Percentiles rank a stretch among this genome's conserved stretches.
These are phyloP conservation scores for Yarrowia sp. DNA, from an alignment of 805 yeast species.

Conservation along the genomic window DNA sequence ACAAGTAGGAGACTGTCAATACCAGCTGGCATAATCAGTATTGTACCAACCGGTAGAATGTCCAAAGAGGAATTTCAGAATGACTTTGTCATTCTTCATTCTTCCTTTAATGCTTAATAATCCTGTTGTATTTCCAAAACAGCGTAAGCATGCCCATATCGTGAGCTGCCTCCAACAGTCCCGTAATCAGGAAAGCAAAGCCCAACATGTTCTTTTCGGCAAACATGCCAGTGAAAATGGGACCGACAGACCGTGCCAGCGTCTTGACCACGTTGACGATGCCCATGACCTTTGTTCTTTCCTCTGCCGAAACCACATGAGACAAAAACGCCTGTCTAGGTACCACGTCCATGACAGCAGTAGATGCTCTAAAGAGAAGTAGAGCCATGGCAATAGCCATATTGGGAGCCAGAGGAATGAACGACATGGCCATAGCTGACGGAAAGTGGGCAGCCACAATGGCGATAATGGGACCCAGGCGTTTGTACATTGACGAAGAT, in stretches of 20 bases:
- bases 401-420: conserved; percentile 48
- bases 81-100: too few species aligned
- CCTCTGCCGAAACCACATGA: conserved; percentile 57
- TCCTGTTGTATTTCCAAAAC: conserved; percentile 22
- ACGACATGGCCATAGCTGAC: conserved; percentile 59
- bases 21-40: too few species aligned
- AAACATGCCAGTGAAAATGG: conserved; percentile 69
- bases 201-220: conserved; percentile 45
- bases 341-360: conserved; percentile 84
- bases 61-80: background rate
- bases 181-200: conserved; percentile 38
- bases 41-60: too few species aligned
- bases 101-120: background rate
- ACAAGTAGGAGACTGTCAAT: too few species aligned
- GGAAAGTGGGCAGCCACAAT: conserved; percentile 74
- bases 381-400: conserved; percentile 48
- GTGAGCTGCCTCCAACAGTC: conserved; percentile 36
- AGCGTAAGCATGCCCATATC: conserved; percentile 30
- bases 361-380: conserved; percentile 55
- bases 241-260: conserved; percentile 78
- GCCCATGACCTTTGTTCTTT: conserved; percentile 76
- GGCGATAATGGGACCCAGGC: conserved; percentile 74
- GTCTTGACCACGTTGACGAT: conserved; percentile 84
- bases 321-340: conserved; percentile 82
- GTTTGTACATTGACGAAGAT: conserved; percentile 64